Conservation (phyloP, 495 filamentous ascomycete species). For the Diplogelasinospora grovesii region DNA sequence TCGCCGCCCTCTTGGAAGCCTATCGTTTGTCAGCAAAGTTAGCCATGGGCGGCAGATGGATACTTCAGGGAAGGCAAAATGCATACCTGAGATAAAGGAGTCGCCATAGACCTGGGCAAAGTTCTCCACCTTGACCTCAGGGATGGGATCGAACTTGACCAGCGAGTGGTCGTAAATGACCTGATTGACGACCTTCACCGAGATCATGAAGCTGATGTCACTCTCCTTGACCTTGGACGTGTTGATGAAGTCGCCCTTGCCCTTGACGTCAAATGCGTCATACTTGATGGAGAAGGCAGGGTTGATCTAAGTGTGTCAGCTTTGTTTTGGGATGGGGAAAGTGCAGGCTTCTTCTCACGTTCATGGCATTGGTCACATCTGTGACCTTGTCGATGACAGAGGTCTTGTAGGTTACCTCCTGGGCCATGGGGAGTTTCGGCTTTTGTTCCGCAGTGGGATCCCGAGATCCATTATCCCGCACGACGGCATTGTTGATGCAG, state of each 20-base stretch:
- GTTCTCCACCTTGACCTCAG: background rate
- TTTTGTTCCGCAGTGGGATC: background rate
- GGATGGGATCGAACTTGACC: conserved; percentile 1
- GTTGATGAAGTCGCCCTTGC: background rate
- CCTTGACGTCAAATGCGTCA: background rate
- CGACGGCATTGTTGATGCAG: background rate
- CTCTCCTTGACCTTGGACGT: conserved; percentile 2
- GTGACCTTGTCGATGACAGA: conserved; percentile 1
- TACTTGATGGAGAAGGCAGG: conserved; percentile 1
- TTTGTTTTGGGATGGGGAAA: no score
- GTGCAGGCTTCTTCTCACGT: no score
- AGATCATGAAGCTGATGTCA: conserved; percentile 1
- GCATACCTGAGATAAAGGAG: conserved; percentile 4
- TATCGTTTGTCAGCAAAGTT: background rate
- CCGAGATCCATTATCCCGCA: background rate
- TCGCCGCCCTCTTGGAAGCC: conserved; percentile 4
- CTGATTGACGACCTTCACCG: conserved; percentile 4
- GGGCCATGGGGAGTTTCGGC: background rate
- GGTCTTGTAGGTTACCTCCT: background rate
- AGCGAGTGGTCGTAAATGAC: background rate
- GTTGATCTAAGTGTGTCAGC: no score
- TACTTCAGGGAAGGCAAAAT: no score
- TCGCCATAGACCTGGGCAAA: conserved; percentile 3
- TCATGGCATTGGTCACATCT: background rate
- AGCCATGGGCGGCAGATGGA: background rate